Base-by-base conservation (phyloP, 345 rosid genomes). In the Salix dunnii region DNA sequence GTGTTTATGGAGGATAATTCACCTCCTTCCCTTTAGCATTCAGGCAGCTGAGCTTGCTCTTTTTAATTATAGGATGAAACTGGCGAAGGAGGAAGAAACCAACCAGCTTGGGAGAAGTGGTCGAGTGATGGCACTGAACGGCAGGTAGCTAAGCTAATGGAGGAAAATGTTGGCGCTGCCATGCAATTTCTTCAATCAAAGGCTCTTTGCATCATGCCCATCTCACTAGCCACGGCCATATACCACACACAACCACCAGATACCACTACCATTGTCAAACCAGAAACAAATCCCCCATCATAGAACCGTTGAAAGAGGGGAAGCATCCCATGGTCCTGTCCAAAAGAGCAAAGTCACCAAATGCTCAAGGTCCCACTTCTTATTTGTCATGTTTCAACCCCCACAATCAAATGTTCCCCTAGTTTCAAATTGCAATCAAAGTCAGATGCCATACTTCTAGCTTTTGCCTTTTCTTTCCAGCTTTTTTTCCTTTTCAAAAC, bases 201-300 rank as follows among this genome's bases (percentile, higher is more conserved):
- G 85, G 94, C 97, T 36, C 99, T 96, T 40, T 96, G 99, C 90
- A 89, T 96, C 85, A 96, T 96, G 99, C 99, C 99, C 7, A 84
- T 96, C 80, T 92, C 99, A 51, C 84, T 96, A 49, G 99, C 99
- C 71, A 79, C 92, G 7, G 99, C 97, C 5, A 94, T 96, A 74
- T 94, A 91, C 89, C 96, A 87, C 55, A 79, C 97, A 9, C 97
- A 91, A 71, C 94, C 94, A 28, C 91, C 90, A 0, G 99, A 96
- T 80, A 74, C 90, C 72, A 85, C 94, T 64, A 83, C 94, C 4
- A 80, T 87, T 35, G 89, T 96, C 46, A 96, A 96, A 77, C 93
- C 97, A 3, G 97, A 91, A 87, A 82, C 86, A 4, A 92, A 88
- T 73, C 95, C 92, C 38, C 89, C 94, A 27, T 78, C 89, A 8